Base-by-base conservation (phyloP, 306 rosid species). In the Gastrolobium bilobum region DNA sequence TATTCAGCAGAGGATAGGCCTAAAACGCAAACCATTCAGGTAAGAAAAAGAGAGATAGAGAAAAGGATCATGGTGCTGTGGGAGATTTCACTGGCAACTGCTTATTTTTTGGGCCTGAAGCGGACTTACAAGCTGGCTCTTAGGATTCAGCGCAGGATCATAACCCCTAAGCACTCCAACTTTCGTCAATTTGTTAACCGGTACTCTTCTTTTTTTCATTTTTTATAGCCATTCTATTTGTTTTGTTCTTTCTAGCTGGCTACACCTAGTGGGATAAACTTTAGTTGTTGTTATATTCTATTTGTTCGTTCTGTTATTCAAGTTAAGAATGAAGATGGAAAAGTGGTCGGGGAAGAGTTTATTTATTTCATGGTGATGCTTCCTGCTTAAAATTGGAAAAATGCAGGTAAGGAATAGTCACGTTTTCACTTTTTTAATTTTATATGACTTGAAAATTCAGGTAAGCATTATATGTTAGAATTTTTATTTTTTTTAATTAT, bases 61-160 rank as follows among this genome's bases (percentile, higher is more conserved):
- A 20, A 20, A 20, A 20, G 26, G 26, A 20, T 20, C 26, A 20
- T 91, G 97, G 97, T 92, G 81, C 77, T 92, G 1, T 92, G 91
- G 97, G 97, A 92, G 83, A 88, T 92, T 80, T 84, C 97, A 13
- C 64, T 90, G 38, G 94, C 73, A 44, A 91, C 94, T 35, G 94
- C 97, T 34, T 91, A 90, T 78, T 88, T 90, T 79, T 35, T 90
- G 88, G 97, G 97, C 2, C 87, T 91, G 26, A 80, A 83, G 77
- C 91, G 92, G 10, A 88, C 92, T 3, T 91, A 86, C 43, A 81
- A 84, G 47, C 86, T 86, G 4, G 94, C 89, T 44, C 68, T 88
- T 26, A 88, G 46, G 91, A 79, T 86, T 83, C 91, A 91, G 63
- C 89, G 91, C 4, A 92, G 86, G 73, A 30, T 92, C 79, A 35